Evolutionary conservation across 345 rosid genomes (phyloP), one percentile per base, ranked within the genome.

Genomic region (Streptanthus diversifolius): DNA sequence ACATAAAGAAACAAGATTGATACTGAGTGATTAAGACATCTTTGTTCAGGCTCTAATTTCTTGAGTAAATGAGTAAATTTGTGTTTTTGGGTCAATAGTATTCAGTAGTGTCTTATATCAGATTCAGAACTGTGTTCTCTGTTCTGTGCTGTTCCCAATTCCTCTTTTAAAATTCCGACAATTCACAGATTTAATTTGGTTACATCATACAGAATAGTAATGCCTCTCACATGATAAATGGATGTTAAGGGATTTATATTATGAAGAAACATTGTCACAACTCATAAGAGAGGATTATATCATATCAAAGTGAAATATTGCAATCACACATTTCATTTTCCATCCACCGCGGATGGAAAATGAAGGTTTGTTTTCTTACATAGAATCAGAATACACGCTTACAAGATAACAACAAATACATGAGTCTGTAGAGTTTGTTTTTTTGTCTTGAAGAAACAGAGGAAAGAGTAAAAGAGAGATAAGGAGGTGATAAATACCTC

Each of bases 401-500:
- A 56, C 66, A 63, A 77, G 68, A 56, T 76, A 63, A 39, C 30
- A 64, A 29, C 40, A 65, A 68, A 35, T 29, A 77, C 80, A 77
- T 64, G 59, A 52, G 69, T 66, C 40, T 49, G 0, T 7, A 43
- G 68, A 59, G 29, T 13, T 33, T 35, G 11, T 8, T 59, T 39
- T 29, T 59, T 43, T 3, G 35, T 62, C 75, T 55, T 63, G 61
- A 71, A 63, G 72, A 71, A 52, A 62, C 29, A 69, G 68, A 72
- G 41, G 43, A 70, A 57, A 72, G 56, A 77, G 61, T 53, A 44
- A 63, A 70, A 61, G 77, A 66, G 65, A 65, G 70, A 63, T 19
- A 74, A 77, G 53, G 72, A 71, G 65, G 79, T 76, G 74, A 76
- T 69, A 30, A 62, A 33, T 57, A 77, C 76, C 76, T 70, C 76